Evolutionary conservation across 768 basidiomycete species (phyloP), one percentile per base, ranked within the genome.

Genomic region (Podaxis sp.): DNA sequence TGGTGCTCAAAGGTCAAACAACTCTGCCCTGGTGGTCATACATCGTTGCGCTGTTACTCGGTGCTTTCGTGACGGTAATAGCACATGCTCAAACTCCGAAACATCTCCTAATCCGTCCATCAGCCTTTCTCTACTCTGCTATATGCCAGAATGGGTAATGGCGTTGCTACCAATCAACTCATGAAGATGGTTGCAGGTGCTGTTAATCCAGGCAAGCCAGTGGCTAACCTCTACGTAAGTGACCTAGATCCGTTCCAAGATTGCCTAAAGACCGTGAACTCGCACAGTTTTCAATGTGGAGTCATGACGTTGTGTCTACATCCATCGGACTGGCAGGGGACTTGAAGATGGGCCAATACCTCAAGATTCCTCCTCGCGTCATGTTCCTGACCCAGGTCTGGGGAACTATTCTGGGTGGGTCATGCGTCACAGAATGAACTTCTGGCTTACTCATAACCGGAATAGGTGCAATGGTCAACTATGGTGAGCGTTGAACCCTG

Each of bases 301-400:
- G 84, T 67, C 85, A 87, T 65, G 84, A 85, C 65, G 81, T 85
- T 52, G 76, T 88, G 40, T 73, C 77, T 15, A 86, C 80, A 36
- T 86, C 84, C 0, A 80, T 87, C 55, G 68, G 67, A 36, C 76
- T 87, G 11, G 83, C 85, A 1, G 75, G 76, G 38, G 86, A 89
- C 69, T 75, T 91, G 64, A 93, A 93, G 74, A 82, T 91, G 66
- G 89, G 87, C 24, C 87, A 90, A 72, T 86, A 87, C 70, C 73
- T 83, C 1, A 88, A 89, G 72, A 82, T 90, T 48, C 87, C 89
- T 28, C 87, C 88, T 24, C 84, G 87, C 13, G 78, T 81, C 41
- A 85, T 87, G 74, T 87, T 89, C 71, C 69, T 84, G 10, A 84
- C 85, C 6, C 88, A 89, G 67, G 75, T 87, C n/a, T 82, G 82